phyloP scores from a whole-genome alignment of 805 yeast species.

The Pichia paraexigua region DNA sequence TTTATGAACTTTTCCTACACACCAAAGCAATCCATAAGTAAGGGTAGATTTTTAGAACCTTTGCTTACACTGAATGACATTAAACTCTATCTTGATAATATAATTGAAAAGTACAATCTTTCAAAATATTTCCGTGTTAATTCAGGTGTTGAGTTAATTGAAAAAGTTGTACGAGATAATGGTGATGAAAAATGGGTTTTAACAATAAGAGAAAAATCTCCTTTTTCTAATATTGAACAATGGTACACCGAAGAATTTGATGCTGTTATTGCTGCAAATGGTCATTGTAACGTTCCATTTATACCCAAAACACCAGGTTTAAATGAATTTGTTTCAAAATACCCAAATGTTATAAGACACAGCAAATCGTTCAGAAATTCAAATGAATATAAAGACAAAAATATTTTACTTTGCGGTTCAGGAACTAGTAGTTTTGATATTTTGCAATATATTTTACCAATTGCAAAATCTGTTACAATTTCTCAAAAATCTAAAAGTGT shows the following conservation, averaged over 20 bases:
- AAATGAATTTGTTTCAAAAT: slow-evolving; percentile 19
- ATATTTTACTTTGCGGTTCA: slow-evolving; percentile 38
- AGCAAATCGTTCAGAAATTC: slow-evolving; percentile 46
- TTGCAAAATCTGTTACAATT: slow-evolving; percentile 13
- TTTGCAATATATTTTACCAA: slow-evolving; percentile 29
- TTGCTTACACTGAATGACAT: slow-evolving; percentile 16
- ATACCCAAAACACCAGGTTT: slow-evolving; percentile 39
- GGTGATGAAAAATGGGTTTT: slow-evolving; percentile 10
- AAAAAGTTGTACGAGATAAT: slow-evolving; percentile 29
- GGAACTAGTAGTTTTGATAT: slow-evolving; percentile 36
- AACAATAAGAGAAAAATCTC: slow-evolving; percentile 11
- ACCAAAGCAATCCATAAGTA: slow-evolving; percentile 4
- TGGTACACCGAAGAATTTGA: slow-evolving; percentile 48
- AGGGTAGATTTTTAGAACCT: slow-evolving; percentile 8
- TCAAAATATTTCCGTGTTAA: slow-evolving; percentile 29
- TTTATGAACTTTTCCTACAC: slow-evolving; percentile 34
- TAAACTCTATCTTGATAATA: slow-evolving; percentile 7
- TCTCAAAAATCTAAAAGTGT: slow-evolving; percentile 20
- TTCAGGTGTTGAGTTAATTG: slow-evolving; percentile 33
- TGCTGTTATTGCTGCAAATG: slow-evolving; percentile 55
- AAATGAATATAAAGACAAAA: slow-evolving; percentile 32
- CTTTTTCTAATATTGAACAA: slow-evolving; percentile 11
- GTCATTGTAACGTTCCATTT: slow-evolving; percentile 49
- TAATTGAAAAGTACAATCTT: slow-evolving; percentile 21
- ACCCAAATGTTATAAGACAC: slow-evolving; percentile 43